phyloP scores from a whole-genome alignment of 768 basidiomycete genomes.

The Suillus spraguei region DNA sequence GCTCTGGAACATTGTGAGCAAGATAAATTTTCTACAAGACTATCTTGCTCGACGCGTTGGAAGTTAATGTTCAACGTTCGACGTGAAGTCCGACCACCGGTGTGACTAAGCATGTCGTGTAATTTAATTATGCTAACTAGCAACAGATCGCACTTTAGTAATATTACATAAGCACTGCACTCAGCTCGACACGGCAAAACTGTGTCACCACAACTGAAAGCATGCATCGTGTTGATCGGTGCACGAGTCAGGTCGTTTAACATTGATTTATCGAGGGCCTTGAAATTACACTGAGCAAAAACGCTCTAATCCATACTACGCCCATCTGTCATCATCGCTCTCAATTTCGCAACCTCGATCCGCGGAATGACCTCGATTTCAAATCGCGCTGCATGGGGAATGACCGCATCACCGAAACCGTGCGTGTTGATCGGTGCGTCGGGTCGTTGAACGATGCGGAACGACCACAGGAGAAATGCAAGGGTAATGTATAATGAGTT shows the following conservation, averaged over 20 bases:
- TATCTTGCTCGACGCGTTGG: background rate
- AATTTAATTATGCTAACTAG: too few species aligned
- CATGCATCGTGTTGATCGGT: background rate
- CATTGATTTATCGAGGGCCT: background rate
- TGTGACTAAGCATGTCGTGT: too few species aligned
- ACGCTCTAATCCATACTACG: background rate
- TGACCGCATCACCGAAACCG: constrained; percentile 60
- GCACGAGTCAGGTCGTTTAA: background rate
- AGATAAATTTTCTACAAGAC: background rate
- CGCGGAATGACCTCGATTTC: background rate
- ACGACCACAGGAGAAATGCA: constrained; percentile 62
- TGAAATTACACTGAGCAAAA: background rate
- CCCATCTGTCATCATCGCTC: background rate
- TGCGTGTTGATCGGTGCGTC: constrained; percentile 54
- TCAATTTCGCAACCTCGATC: background rate
- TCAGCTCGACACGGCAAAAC: too few species aligned
- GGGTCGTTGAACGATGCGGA: constrained; percentile 49
- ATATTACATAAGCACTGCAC: too few species aligned
- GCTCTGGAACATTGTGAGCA: constrained; percentile 42
- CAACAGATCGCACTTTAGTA: too few species aligned
- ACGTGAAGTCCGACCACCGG: too few species aligned
- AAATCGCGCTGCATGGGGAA: constrained; percentile 46
- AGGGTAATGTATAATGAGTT: constrained; percentile 60
- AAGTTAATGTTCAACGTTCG: too few species aligned
- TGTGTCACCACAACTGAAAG: too few species aligned